phyloP scores from a whole-genome alignment of 2,329 filamentous ascomycete genomes.

The Xylaria sp. region DNA sequence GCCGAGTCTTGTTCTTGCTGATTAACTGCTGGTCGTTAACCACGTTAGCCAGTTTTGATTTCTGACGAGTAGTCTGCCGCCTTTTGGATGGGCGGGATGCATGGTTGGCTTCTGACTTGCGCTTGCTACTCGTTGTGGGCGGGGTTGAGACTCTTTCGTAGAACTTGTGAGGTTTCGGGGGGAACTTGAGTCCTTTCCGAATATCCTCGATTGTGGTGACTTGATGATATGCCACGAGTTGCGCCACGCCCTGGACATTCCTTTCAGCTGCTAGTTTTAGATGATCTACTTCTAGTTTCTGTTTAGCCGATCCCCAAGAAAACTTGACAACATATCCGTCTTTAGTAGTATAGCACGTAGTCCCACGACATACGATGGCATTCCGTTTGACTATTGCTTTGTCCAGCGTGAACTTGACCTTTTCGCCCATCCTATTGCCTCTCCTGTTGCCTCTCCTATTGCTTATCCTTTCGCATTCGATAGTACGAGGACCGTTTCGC shows the following conservation, averaged over 20 bases:
- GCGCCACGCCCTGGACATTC: not conserved
- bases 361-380: conserved; percentile 28
- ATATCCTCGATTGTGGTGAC: conserved; percentile 6
- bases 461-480: no score
- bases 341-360: conserved; percentile 26
- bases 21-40: not conserved
- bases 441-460: no score
- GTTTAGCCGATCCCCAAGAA: conserved; percentile 19
- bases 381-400: conserved; percentile 15
- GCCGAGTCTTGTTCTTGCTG: not conserved
- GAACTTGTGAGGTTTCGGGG: conserved; percentile 18
- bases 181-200: not conserved
- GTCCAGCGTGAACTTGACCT: conserved; percentile 15
- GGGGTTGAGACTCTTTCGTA: no score
- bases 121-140: conserved; percentile 18
- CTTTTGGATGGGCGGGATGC: conserved; percentile 15
- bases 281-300: no score
- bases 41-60: conserved; percentile 5
- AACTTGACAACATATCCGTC: conserved; percentile 22
- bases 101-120: conserved; percentile 16
- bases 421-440: no score
- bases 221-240: conserved; percentile 18
- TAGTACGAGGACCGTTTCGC: not conserved
- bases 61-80: conserved; percentile 11
- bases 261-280: conserved; percentile 11